Evolutionary conservation across 2,329 filamentous ascomycete genomes (phyloP), one percentile per base, ranked within the genome.

Genomic region (Aspergillus thermomutatus): DNA sequence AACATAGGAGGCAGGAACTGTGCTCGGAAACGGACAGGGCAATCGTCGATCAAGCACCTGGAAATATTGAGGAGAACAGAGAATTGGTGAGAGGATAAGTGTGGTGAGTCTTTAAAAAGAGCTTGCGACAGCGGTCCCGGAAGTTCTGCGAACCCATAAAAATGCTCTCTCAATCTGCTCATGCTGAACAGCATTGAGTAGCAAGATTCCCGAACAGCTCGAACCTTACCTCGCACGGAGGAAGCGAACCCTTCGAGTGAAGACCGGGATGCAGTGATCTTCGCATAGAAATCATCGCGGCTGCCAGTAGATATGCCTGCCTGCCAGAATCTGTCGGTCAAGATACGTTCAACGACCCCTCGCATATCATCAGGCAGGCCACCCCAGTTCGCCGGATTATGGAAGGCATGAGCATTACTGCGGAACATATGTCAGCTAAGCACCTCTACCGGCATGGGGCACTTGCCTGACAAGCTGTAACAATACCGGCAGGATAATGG

Each of bases 241-340:
- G 93, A 97, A 5, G 92, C 93, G 60, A 99, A 89, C 0, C 94
- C 94, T 74, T 99, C 94, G 55, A 96, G 85, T 0, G 92, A 96
- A 43, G 83, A 84, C 74, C 92, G 96, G 55, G 94, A 96, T 31
- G 91, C 89, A 55, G 91, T 86, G 2, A 99, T 93, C 43, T 91
- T 86, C 31, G 91, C 90, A 73, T 97, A 97, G 71, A 99, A 99
- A 57, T 97, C 93, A 60, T 97, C 94, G 71, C 94, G 92, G 66
- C 91, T 97, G 26, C 96, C 94, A 60, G 88, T 90, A 0, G 94
- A 97, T 51, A 99, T 99, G 9, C 94, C 94, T 6, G 92, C 91
- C 79, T 99, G 94, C 94, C 94, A 99, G 72, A 99, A 99, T 25
- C 94, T 84, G 74, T 99, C 94, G 14, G 92, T 96, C 23, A 99